phyloP scores from a whole-genome alignment of 805 yeast genomes.

The Starmerella roubikii region DNA sequence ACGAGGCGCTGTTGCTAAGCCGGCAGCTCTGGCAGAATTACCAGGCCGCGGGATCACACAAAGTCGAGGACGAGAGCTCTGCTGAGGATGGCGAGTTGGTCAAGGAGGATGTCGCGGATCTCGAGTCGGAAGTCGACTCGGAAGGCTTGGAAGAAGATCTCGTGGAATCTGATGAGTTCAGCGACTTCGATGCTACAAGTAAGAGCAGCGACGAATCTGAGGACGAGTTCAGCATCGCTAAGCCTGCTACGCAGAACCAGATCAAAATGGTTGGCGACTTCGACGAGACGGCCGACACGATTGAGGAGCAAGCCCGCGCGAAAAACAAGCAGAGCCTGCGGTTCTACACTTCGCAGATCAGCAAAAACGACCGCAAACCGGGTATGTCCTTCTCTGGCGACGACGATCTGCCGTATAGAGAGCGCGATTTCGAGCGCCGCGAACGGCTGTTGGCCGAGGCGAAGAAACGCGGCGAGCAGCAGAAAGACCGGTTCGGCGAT shows the following conservation, averaged over 20 bases:
- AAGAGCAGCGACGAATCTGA: slow-evolving; percentile 12
- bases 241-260: slow-evolving; percentile 11
- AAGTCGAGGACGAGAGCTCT: neutral
- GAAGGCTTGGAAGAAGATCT: neutral
- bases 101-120: neutral
- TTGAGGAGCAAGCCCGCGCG: slow-evolving; percentile 39
- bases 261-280: slow-evolving; percentile 35
- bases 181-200: slow-evolving; percentile 7
- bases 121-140: neutral
- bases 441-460: slow-evolving; percentile 82
- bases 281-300: slow-evolving; percentile 62
- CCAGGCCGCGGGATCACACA: slow-evolving; percentile 24
- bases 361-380: slow-evolving; percentile 39
- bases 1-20: slow-evolving; percentile 71
- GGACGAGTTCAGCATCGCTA: slow-evolving; percentile 16
- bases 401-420: slow-evolving; percentile 80
- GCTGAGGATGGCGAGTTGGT: neutral
- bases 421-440: slow-evolving; percentile 79
- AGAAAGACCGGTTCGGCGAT: slow-evolving; percentile 39
- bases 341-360: slow-evolving; percentile 94
- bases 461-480: slow-evolving; percentile 58
- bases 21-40: slow-evolving; percentile 89
- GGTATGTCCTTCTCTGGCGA: slow-evolving; percentile 46
- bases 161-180: neutral
- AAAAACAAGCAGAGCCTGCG: slow-evolving; percentile 81